Conservation (phyloP, 2,329 filamentous ascomycete genomes). For the Atkinsonella texensis region DNA sequence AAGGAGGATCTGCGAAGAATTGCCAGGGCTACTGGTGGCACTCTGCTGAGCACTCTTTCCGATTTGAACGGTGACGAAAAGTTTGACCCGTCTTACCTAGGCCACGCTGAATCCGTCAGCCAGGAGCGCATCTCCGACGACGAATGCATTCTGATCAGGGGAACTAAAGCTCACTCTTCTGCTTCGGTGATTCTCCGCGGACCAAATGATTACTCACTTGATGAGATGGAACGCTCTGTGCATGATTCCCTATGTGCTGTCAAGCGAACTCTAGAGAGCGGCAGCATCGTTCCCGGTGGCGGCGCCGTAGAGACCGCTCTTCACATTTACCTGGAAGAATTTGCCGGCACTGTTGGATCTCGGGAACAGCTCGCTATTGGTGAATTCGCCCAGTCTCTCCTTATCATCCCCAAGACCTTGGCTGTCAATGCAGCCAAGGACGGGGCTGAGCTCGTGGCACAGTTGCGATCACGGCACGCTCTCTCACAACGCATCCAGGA, state of each 20-base stretch:
- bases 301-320: slow-evolving; percentile 97
- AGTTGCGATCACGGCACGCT: slow-evolving; percentile 87
- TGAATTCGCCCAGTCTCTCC: slow-evolving; percentile 89
- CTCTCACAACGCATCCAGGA: slow-evolving; percentile 86
- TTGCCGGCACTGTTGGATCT: slow-evolving; percentile 91
- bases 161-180: slow-evolving; percentile 85
- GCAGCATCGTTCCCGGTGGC: slow-evolving; percentile 90
- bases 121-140: slow-evolving; percentile 98
- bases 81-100: slow-evolving; percentile 82
- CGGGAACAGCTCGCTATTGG: slow-evolving; percentile 96
- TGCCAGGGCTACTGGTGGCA: slow-evolving; percentile 90
- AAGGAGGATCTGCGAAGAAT: slow-evolving; percentile 96
- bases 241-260: slow-evolving; percentile 95
- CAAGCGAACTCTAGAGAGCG: slow-evolving; percentile 93
- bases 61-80: slow-evolving; percentile 96
- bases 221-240: slow-evolving; percentile 98
- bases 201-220: slow-evolving; percentile 88
- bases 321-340: slow-evolving; percentile 98
- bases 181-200: slow-evolving; percentile 94
- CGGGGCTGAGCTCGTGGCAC: slow-evolving; percentile 85
- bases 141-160: slow-evolving; percentile 94
- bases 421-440: slow-evolving; percentile 97
- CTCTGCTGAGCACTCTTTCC: slow-evolving; percentile 82
- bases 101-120: slow-evolving; percentile 87
- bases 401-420: slow-evolving; percentile 90